A percentile compares a stretch with the other conserved stretches of the same genome.
phyloP scores from a whole-genome alignment of 441 rosid species.

The Croton laevigatus region DNA sequence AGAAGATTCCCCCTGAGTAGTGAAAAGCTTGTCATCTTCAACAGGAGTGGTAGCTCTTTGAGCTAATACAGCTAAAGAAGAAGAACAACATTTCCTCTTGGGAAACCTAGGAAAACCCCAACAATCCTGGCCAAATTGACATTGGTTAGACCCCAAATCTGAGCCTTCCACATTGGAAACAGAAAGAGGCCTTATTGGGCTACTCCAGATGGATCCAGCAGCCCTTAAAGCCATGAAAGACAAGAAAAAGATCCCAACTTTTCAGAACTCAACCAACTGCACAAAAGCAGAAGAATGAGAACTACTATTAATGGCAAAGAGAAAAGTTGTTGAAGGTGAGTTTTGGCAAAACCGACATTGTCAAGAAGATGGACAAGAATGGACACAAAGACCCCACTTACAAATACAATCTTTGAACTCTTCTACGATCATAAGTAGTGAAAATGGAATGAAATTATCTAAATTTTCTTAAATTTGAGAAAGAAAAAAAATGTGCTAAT shows the following conservation, averaged over 20 bases:
- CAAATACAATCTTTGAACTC: background rate
- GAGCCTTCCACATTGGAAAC: constrained; percentile 28
- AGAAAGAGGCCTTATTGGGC: constrained; percentile 37
- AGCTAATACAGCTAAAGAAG: constrained; percentile 34
- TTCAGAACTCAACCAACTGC: constrained; percentile 19
- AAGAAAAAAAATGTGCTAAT: background rate
- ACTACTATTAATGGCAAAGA: background rate
- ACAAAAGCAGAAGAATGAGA: background rate
- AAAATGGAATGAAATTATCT: background rate
- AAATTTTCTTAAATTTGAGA: background rate
- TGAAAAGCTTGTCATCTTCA: constrained; percentile 53
- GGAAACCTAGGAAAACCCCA: constrained; percentile 21
- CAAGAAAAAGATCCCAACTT: constrained; percentile 9
- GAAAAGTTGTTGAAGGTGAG: constrained; percentile 21
- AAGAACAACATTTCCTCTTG: constrained; percentile 43
- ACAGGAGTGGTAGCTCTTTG: constrained; percentile 51
- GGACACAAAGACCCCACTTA: constrained; percentile 16
- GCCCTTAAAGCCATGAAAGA: constrained; percentile 53
- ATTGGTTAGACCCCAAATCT: constrained; percentile 26
- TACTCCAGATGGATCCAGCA: constrained; percentile 43
- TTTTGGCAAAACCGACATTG: constrained; percentile 34
- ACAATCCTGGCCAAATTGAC: background rate
- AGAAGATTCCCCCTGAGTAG: constrained; percentile 46
- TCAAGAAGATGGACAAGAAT: constrained; percentile 15
- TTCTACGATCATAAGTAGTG: background rate